A percentile compares a stretch with the other conserved stretches of the same genome.
Evolutionary conservation across 768 basidiomycete species (phyloP).

Genomic region (Lactarius quietus): DNA sequence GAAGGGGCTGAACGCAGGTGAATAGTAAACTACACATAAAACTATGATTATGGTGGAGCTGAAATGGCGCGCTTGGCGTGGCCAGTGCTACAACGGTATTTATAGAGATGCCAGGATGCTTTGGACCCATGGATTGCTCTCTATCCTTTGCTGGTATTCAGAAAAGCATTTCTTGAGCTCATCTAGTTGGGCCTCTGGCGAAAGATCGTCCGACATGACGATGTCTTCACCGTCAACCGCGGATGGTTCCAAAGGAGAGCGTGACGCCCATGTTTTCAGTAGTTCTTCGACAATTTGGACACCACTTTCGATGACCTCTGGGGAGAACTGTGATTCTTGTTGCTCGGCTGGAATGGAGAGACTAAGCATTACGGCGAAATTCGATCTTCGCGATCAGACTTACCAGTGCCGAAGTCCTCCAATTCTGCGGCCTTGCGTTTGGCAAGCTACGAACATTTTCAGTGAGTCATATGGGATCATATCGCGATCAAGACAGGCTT

Average conservation of each 20-base stretch:
- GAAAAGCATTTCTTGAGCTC: constrained; percentile 60
- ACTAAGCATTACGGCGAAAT: neutral
- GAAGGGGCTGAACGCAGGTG: neutral
- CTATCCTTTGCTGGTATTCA: constrained; percentile 62
- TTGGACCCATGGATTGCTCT: constrained; percentile 76
- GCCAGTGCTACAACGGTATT: constrained; percentile 7
- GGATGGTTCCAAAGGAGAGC: constrained; percentile 28
- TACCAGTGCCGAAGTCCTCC: constrained; percentile 72
- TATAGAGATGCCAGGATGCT: constrained; percentile 48
- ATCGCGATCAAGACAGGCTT: constrained; percentile 18
- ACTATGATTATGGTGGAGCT: neutral
- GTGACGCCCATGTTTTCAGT: constrained; percentile 61
- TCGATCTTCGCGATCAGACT: constrained; percentile 3
- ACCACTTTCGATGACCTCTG: constrained; percentile 71
- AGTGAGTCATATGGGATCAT: neutral
- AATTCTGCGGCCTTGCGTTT: constrained; percentile 89
- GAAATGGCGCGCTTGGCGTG: neutral
- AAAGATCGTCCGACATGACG: constrained; percentile 46
- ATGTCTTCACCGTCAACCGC: constrained; percentile 42
- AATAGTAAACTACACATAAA: neutral
- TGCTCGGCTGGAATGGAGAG: constrained; percentile 25
- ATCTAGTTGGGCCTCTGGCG: constrained; percentile 37
- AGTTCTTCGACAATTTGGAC: constrained; percentile 77
- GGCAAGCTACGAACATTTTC: constrained; percentile 55
- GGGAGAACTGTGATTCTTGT: constrained; percentile 43